Base-by-base conservation (phyloP, 2,329 filamentous ascomycete genomes). In the Xylaria arbuscula region DNA sequence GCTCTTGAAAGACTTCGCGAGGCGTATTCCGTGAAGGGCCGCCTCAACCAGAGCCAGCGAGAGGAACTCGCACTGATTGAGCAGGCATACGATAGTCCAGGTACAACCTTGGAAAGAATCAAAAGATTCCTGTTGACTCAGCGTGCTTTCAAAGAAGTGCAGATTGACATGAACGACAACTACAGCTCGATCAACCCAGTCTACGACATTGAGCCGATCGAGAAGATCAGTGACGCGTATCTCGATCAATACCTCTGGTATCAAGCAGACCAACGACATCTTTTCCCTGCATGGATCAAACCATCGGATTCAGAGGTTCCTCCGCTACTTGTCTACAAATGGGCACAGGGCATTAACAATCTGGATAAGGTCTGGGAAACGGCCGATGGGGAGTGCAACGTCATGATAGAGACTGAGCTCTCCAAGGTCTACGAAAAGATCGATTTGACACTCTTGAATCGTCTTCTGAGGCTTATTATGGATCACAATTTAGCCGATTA, bases 341-440 rank as follows among this genome's bases (percentile, higher is more conserved):
- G 97, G 97, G 94, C 96, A 1, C 97, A 99, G 79, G 96, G 96
- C 59, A 98, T 99, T 85, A 99, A 99, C 85, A 99, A 99, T 78
- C 84, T 99, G 55, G 92, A 94, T 75, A 93, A 93, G 73, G 94
- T 99, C 34, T 99, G 96, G 96, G 93, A 97, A 76, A 92, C 93
- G 22, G 89, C 93, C 53, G 92, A 98, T 75, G 96, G 96, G 71
- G 94, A 99, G 80, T 98, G 95, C 81, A 98, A 98, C 74, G 96
- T 99, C 70, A 94, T 99, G 91, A 94, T 99, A 60, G 96, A 99
- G 83, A 99, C 97, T 0, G 93, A 98, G 75, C 84, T 99, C 2
- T 98, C 96, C n/a, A 99, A 99, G 82, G 94, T 99, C 54, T 99
- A 99, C 73, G 96, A 99, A 83, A 99, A 99, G 87, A 97, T 99